These are phyloP conservation scores for Tuber umbilicatum DNA, from an alignment of 495 filamentous ascomycete species.

Conservation along the genomic window DNA sequence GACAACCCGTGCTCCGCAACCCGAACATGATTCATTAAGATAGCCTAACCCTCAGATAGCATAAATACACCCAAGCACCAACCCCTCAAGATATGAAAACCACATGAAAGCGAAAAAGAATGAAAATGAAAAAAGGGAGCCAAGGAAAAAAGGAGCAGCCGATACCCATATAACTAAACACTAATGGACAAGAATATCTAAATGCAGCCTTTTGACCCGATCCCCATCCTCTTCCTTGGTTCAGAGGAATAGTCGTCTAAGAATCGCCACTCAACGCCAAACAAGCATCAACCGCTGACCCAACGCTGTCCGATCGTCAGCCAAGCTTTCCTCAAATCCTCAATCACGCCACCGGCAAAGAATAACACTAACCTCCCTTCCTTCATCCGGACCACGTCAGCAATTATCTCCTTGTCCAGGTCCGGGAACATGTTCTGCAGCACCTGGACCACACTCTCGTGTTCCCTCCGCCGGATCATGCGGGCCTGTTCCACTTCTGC, in stretches of 20 bases:
- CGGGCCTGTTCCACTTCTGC: conserved; percentile 86
- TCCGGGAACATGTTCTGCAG: conserved; percentile 40
- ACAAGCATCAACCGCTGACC: conserved; percentile 41
- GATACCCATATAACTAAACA: conserved; percentile 35
- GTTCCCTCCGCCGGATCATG: conserved; percentile 75
- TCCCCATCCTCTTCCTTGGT: neutral
- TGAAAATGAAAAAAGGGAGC: neutral
- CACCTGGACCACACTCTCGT: conserved; percentile 76
- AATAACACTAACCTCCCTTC: conserved; percentile 42
- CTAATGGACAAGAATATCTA: conserved; percentile 24
- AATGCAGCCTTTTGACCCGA: conserved; percentile 13
- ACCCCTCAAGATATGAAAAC: conserved; percentile 12
- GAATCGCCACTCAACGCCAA: conserved; percentile 35
- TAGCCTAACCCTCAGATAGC: conserved; percentile 6
- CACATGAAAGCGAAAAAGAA: conserved; percentile 10
- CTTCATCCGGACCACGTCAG: conserved; percentile 44
- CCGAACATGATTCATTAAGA: conserved; percentile 7
- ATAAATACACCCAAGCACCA: conserved; percentile 18
- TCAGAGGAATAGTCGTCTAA: conserved; percentile 1
- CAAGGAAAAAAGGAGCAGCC: conserved; percentile 20
- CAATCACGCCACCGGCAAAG: conserved; percentile 22
- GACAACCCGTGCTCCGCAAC: conserved; percentile 4
- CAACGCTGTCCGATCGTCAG: conserved; percentile 36
- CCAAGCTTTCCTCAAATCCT: conserved; percentile 30
- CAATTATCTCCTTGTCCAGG: conserved; percentile 47